A percentile compares a stretch with the other conserved stretches of the same genome.
phyloP scores from a whole-genome alignment of 495 filamentous ascomycete species.

The Tetracladium marchalianum region DNA sequence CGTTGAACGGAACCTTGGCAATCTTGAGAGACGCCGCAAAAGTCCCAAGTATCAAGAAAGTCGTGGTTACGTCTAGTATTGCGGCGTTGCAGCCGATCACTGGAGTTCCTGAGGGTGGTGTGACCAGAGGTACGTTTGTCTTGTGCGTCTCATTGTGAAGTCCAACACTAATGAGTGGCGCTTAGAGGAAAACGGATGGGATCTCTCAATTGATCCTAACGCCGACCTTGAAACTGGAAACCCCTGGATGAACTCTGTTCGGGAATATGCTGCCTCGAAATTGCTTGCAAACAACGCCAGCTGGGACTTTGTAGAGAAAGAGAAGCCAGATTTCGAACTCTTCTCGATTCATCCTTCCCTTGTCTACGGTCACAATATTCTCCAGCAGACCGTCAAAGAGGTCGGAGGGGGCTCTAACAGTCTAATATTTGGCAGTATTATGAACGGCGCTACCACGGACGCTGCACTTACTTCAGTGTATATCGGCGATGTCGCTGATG shows the following conservation, averaged over 20 bases:
- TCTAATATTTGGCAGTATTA: constrained; percentile 11
- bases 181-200: constrained; percentile 25
- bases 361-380: constrained; percentile 22
- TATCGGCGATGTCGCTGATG: constrained; percentile 31
- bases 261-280: constrained; percentile 22
- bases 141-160: not conserved
- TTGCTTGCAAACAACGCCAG: constrained; percentile 21
- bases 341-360: constrained; percentile 19
- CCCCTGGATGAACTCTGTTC: not conserved
- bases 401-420: constrained; percentile 14
- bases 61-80: constrained; percentile 27
- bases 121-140: constrained; percentile 19
- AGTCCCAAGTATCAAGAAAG: constrained; percentile 24
- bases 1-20: constrained; percentile 21
- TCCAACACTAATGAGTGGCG: not conserved
- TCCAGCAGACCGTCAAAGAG: constrained; percentile 22
- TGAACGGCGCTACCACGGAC: constrained; percentile 13
- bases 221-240: constrained; percentile 12
- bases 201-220: constrained; percentile 19
- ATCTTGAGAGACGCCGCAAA: constrained; percentile 22
- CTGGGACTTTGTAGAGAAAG: constrained; percentile 14
- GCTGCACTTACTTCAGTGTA: constrained; percentile 22
- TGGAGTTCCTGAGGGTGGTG: constrained; percentile 13
- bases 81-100: constrained; percentile 21
- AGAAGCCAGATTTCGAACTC: constrained; percentile 14